Percentiles rank a stretch among this genome's conserved stretches.
Evolutionary conservation across 1,284 basidiomycete species (phyloP).

Genomic region (Marasmius tenuissimus): DNA sequence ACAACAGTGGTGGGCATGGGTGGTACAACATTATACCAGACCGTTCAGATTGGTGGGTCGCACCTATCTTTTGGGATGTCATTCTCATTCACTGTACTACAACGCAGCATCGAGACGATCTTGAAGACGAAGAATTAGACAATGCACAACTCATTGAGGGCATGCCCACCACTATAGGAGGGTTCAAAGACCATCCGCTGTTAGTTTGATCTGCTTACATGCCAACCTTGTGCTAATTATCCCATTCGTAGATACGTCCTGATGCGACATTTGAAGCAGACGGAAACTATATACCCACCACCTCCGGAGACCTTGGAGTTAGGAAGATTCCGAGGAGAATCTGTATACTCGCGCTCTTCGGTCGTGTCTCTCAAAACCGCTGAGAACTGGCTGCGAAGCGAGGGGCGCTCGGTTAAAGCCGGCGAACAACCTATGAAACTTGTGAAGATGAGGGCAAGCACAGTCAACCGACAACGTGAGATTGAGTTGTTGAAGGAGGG

Average conservation of each 20-base stretch:
- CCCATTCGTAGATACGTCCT: constrained; percentile 79
- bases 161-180: constrained; percentile 91
- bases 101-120: constrained; percentile 82
- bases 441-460: constrained; percentile 86
- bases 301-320: constrained; percentile 62
- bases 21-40: constrained; percentile 63
- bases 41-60: constrained; percentile 77
- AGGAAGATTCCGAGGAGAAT: constrained; percentile 90
- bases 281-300: constrained; percentile 86
- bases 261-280: constrained; percentile 84
- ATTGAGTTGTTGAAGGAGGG: constrained; percentile 68
- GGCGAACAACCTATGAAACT: constrained; percentile 88
- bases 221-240: constrained; percentile 9
- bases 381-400: constrained; percentile 94
- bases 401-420: constrained; percentile 68
- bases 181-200: constrained; percentile 97
- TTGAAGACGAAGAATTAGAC: constrained; percentile 93
- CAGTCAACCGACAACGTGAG: constrained; percentile 80
- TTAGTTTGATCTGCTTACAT: constrained; percentile 34
- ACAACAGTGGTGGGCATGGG: constrained; percentile 84
- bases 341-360: constrained; percentile 87
- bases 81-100: not conserved
- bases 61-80: constrained; percentile 6
- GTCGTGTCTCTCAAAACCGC: constrained; percentile 86
- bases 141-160: constrained; percentile 80